phyloP scores from a whole-genome alignment of 176 grass and related monocot genomes.

The sorghum (Sorghum bicolor) region DNA sequence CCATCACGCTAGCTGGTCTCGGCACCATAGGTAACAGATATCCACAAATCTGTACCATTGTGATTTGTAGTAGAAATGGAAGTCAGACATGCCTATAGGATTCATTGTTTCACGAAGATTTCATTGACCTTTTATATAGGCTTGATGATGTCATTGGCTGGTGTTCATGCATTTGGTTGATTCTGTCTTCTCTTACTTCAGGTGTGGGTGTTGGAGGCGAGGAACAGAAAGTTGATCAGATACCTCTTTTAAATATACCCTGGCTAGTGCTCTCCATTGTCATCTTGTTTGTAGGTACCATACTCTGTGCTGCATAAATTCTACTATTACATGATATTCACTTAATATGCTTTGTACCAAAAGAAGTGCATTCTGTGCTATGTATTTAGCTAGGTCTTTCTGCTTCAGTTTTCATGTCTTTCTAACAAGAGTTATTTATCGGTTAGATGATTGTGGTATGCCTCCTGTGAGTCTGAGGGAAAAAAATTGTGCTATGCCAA shows the following conservation, averaged over 20 bases:
- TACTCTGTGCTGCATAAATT: slow-evolving; percentile 45
- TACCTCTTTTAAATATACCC: slow-evolving; percentile 80
- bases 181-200: slow-evolving; percentile 34
- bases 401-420: not conserved
- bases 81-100: not conserved
- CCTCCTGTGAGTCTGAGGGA: not conserved
- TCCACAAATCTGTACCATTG: not conserved
- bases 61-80: not conserved
- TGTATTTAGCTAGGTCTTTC: not conserved
- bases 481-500: not conserved
- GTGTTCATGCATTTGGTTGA: not conserved
- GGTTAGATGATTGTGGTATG: not conserved
- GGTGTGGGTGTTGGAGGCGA: slow-evolving; percentile 97
- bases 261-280: slow-evolving; percentile 70
- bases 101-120: not conserved
- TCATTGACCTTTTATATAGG: not conserved
- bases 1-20: slow-evolving; percentile 75
- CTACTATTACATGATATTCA: not conserved
- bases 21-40: slow-evolving; percentile 79
- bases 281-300: slow-evolving; percentile 99
- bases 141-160: not conserved
- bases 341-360: not conserved
- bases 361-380: not conserved
- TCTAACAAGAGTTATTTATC: not conserved
- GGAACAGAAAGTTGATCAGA: slow-evolving; percentile 75